Conservation (phyloP, 2,329 filamentous ascomycete species). For the Penicillium decumbens region DNA sequence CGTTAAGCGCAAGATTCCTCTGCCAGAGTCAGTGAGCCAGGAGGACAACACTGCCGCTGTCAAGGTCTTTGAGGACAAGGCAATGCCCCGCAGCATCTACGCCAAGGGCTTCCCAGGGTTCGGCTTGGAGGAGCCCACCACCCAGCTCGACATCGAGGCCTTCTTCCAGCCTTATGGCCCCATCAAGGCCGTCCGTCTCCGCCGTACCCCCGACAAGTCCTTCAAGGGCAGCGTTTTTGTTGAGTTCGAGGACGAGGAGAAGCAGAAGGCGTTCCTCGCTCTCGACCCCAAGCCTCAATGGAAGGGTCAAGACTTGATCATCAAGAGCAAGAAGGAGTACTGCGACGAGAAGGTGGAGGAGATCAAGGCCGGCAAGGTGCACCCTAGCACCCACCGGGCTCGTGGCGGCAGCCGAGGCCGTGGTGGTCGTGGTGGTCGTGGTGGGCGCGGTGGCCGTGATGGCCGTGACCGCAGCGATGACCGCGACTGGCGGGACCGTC, state of each 20-base stretch:
- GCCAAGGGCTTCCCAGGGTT: slow-evolving; percentile 90
- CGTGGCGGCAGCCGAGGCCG: slow-evolving; percentile 30
- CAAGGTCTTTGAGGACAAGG: slow-evolving; percentile 58
- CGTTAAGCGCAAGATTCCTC: slow-evolving; percentile 70
- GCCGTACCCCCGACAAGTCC: slow-evolving; percentile 63
- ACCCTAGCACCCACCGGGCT: slow-evolving; percentile 51
- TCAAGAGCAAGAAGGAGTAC: slow-evolving; percentile 87
- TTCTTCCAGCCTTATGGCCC: slow-evolving; percentile 81
- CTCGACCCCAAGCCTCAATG: slow-evolving; percentile 78
- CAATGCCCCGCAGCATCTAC: slow-evolving; percentile 74
- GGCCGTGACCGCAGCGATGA: slow-evolving; percentile 30
- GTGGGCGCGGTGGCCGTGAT: slow-evolving; percentile 30
- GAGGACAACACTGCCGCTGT: slow-evolving; percentile 53
- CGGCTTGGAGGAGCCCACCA: slow-evolving; percentile 62
- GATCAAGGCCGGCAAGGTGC: slow-evolving; percentile 65
- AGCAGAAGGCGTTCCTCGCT: slow-evolving; percentile 72
- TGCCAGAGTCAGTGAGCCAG: slow-evolving; percentile 50
- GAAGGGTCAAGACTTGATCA: slow-evolving; percentile 71
- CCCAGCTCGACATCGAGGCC: slow-evolving; percentile 89
- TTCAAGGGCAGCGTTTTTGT: slow-evolving; percentile 99
- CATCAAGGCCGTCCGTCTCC: slow-evolving; percentile 77
- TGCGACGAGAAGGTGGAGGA: slow-evolving; percentile 69
- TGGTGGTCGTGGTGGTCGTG: slow-evolving; percentile 44
- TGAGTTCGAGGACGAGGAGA: slow-evolving; percentile 77
- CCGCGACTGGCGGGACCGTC: slow-evolving; percentile 44